Base-by-base conservation (phyloP, 441 rosid species). In the Mallotus japonicus region DNA sequence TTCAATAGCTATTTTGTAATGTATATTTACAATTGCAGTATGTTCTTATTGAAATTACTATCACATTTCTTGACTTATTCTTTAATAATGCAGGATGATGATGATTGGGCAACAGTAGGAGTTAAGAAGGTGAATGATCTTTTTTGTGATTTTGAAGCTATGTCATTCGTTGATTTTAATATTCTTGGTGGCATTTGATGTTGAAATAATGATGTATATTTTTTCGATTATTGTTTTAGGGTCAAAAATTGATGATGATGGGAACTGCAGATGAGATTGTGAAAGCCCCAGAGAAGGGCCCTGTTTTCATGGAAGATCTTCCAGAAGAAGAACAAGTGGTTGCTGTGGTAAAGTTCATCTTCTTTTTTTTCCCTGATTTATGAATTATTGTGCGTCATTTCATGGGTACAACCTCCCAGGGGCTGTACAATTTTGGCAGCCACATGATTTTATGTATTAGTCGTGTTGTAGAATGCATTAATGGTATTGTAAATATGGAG, bases 181-280 rank as follows among this genome's bases (percentile, higher is more conserved):
- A 62, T 11, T 32, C 34, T 40, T 62, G 49, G 63, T 73, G 61
- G 28, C 32, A 20, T 54, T 46, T 62, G 59, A 66, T 71, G 55
- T 40, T 72, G 37, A 34, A 69, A 28, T 3, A 28, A 28, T 28
- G 32, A 28, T 28, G 32, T 28, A 28, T 28, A 28, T 1, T 28
- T 28, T 46, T 53, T 51, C 6, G 51, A 20, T 51, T 20, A 28
- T 58, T 60, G 77, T 73, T 69, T 34, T 73, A 96, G 99, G 98
- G 99, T 74, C 98, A 93, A 87, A 92, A 85, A 75, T 79, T 96
- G 88, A 96, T 93, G 99, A 89, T 96, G 99, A 92, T 96, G 97
- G 99, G 97, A 77, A 92, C 98, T 75, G 97, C 95, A 15, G 99
- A 90, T 83, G 97, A 93, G 87, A 84, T 93, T 59, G 88, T 96